These are phyloP conservation scores for Nothophytophthora sp. DNA, from an alignment of 352 stramenopile genomes.

Conservation along the genomic window DNA sequence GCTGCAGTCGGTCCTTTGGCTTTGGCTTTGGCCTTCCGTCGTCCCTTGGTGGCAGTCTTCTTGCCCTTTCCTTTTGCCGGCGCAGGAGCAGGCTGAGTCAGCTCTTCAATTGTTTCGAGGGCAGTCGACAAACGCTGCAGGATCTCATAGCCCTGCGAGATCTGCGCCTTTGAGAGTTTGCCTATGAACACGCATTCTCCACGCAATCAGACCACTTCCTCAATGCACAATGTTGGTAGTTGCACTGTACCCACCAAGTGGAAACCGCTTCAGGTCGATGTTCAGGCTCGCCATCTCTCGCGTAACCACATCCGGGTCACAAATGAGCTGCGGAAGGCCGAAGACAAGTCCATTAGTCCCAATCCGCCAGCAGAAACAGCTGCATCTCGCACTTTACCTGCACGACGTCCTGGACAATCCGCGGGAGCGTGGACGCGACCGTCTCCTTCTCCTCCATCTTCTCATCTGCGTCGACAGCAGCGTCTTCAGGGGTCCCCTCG, in stretches of 20 bases:
- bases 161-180: constrained; percentile 57
- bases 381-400: constrained; percentile 18
- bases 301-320: constrained; percentile 43
- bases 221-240: too few relatives aligned
- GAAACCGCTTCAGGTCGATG: constrained; percentile 57
- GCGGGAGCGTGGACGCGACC: constrained; percentile 26
- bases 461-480: constrained; percentile 12
- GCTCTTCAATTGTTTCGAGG: constrained; percentile 39
- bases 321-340: constrained; percentile 42
- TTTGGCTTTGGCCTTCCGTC: constrained; percentile 27
- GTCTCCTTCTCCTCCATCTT: constrained; percentile 31
- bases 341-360: constrained; percentile 3
- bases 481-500: constrained; percentile 30
- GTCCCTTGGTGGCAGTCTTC: constrained; percentile 19
- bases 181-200: constrained; percentile 8
- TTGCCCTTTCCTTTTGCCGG: constrained; percentile 8
- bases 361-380: background rate
- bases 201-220: background rate
- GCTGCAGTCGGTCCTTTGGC: constrained; percentile 19
- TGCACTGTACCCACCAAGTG: constrained; percentile 26
- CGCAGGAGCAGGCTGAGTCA: constrained; percentile 19
- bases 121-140: constrained; percentile 46
- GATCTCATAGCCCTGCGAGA: constrained; percentile 59
- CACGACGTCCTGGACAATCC: constrained; percentile 38
- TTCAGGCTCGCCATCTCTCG: constrained; percentile 51